phyloP scores from a whole-genome alignment of 306 rosid genomes.

The Begonia loranthoides region DNA sequence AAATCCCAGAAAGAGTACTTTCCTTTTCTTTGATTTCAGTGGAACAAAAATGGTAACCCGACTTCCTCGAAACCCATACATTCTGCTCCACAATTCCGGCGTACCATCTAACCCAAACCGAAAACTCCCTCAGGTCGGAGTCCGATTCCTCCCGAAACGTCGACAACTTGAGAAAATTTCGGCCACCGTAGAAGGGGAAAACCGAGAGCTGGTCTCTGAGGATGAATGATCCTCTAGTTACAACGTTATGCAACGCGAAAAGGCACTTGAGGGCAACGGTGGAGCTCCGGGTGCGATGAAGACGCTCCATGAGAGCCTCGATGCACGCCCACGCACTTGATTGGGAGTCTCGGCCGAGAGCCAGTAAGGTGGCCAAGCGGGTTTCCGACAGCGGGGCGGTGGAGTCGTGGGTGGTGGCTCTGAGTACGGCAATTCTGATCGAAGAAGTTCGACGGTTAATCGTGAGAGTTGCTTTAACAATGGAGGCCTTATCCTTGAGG shows the following conservation, averaged over 20 bases:
- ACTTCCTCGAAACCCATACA: constrained; percentile 22
- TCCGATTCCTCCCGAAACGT: constrained; percentile 48
- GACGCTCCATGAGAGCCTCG: constrained; percentile 55
- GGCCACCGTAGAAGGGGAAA: constrained; percentile 57
- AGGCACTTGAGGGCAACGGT: constrained; percentile 77
- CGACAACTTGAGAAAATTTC: constrained; percentile 52
- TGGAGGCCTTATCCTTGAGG: constrained; percentile 62
- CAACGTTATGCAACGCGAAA: constrained; percentile 42
- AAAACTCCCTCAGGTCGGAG: constrained; percentile 19
- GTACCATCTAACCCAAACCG: constrained; percentile 82
- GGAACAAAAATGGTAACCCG: constrained; percentile 23
- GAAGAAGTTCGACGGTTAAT: constrained; percentile 34
- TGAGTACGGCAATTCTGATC: constrained; percentile 35
- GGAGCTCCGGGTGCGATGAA: constrained; percentile 44
- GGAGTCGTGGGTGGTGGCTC: constrained; percentile 62
- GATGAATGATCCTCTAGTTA: constrained; percentile 29
- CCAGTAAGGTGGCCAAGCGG: constrained; percentile 32
- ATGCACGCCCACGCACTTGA: constrained; percentile 34
- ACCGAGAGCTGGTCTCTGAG: constrained; percentile 36
- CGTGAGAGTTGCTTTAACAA: constrained; percentile 40
- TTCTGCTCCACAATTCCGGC: constrained; percentile 43
- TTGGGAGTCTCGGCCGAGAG: constrained; percentile 19
- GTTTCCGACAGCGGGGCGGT: constrained; percentile 34
- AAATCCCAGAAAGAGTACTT: constrained; percentile 3
- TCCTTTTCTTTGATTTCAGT: not conserved